Conservation (phyloP, 139 green algal species). For the Gonium pectorale region DNA sequence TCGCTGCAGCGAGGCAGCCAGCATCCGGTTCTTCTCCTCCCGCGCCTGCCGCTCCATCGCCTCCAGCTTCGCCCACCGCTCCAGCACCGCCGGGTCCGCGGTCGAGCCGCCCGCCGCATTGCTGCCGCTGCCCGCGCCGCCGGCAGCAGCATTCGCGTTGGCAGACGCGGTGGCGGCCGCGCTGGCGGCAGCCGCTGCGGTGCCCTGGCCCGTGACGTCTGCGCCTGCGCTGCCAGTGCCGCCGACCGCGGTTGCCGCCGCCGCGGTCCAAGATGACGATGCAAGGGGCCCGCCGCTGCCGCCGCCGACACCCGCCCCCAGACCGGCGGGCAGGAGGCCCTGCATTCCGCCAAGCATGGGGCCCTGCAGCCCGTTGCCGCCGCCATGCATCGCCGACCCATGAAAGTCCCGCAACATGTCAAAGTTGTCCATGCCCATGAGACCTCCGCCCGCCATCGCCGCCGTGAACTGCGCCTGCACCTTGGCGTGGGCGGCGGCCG, state of each 20-base stretch:
- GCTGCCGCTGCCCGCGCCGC: not conserved
- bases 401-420: too few species aligned
- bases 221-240: too few species aligned
- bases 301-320: not conserved
- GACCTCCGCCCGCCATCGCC: not conserved
- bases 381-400: not conserved
- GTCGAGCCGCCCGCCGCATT: not conserved
- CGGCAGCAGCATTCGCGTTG: too few species aligned
- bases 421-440: not conserved
- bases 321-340: not conserved
- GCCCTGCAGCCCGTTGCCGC: not conserved
- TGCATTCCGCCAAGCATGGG: not conserved
- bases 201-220: not conserved
- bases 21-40: not conserved
- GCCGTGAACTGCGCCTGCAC: not conserved
- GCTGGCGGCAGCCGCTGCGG: not conserved
- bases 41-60: not conserved
- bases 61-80: constrained; percentile 19
- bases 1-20: not conserved
- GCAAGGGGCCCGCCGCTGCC: not conserved
- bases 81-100: not conserved
- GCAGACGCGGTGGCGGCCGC: not conserved
- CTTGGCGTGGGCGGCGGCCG: constrained; percentile 9
- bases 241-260: not conserved
- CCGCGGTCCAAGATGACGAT: not conserved